phyloP scores from a whole-genome alignment of 2,329 filamentous ascomycete species.

The Pseudocercospora cruenta region DNA sequence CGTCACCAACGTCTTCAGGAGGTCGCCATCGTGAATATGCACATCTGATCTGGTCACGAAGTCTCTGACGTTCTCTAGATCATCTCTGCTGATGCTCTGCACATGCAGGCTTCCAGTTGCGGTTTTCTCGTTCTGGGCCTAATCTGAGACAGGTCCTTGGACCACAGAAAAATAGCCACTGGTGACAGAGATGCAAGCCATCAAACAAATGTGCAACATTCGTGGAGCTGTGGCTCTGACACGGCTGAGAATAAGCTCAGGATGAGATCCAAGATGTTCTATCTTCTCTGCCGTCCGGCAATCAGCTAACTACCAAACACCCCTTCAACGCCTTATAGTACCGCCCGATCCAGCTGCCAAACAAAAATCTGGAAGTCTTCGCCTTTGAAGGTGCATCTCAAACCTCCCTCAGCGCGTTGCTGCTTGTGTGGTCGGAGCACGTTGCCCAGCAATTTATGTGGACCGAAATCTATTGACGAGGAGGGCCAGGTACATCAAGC shows the following conservation, averaged over 20 bases:
- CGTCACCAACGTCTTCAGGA: background rate
- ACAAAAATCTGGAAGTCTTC: background rate
- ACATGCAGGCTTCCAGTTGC: too few species aligned
- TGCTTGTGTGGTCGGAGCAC: background rate
- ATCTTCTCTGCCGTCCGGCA: background rate
- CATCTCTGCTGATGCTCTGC: background rate
- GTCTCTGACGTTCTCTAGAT: too few species aligned
- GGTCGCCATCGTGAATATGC: background rate
- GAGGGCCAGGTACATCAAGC: background rate
- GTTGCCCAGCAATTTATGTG: background rate
- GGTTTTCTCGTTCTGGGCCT: too few species aligned
- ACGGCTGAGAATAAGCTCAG: conserved; percentile 2
- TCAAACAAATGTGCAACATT: background rate
- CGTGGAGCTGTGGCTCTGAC: background rate
- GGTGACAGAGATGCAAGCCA: background rate
- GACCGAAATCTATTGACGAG: background rate
- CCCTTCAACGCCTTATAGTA: background rate
- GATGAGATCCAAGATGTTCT: background rate
- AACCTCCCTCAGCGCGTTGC: background rate
- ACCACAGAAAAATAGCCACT: background rate
- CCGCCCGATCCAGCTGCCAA: background rate
- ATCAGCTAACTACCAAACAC: background rate
- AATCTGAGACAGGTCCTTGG: background rate
- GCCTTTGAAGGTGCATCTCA: background rate
- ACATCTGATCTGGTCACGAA: background rate